Percentiles rank a stretch among this genome's conserved stretches.
Conservation (phyloP, 352 stramenopile genomes). For the Pythium monospermum region DNA sequence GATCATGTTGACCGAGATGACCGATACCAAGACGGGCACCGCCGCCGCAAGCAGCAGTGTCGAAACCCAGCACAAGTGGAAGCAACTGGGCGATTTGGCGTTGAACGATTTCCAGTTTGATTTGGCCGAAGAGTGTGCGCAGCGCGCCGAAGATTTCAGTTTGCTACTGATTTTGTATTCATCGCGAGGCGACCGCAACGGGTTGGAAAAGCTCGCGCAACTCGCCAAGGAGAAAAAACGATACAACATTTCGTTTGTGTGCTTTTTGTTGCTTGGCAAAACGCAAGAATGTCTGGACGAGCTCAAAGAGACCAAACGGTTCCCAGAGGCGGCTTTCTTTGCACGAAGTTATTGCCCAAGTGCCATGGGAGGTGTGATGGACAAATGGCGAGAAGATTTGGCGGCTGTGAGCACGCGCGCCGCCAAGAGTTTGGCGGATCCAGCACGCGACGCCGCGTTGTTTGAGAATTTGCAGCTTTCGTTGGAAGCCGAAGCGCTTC, state of each 20-base stretch:
- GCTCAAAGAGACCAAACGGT: constrained; percentile 91
- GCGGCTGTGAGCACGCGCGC: constrained; percentile 81
- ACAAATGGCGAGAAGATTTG: constrained; percentile 95
- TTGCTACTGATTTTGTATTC: constrained; percentile 97
- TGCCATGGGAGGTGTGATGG: constrained; percentile 93
- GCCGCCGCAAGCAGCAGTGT: constrained; percentile 44
- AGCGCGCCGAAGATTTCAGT: constrained; percentile 95
- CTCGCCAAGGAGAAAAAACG: constrained; percentile 82
- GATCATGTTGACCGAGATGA: constrained; percentile 91
- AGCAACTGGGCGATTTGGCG: constrained; percentile 93
- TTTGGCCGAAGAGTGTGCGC: constrained; percentile 93
- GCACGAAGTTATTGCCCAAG: constrained; percentile 97
- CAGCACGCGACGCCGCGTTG: constrained; percentile 87
- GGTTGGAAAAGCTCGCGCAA: constrained; percentile 88
- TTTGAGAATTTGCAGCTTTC: constrained; percentile 96
- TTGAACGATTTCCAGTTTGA: constrained; percentile 91
- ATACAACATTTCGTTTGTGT: constrained; percentile 97
- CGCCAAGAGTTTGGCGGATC: constrained; percentile 93
- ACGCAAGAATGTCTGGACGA: constrained; percentile 95
- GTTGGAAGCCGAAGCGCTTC: constrained; percentile 92
- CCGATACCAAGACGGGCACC: constrained; percentile 45
- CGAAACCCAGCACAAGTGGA: constrained; percentile 97
- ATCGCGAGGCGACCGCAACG: constrained; percentile 90
- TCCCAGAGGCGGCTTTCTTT: constrained; percentile 98
- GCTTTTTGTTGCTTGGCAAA: constrained; percentile 93